Base-by-base conservation (phyloP, 1,284 basidiomycete species). In the Omphalotus olearius region DNA sequence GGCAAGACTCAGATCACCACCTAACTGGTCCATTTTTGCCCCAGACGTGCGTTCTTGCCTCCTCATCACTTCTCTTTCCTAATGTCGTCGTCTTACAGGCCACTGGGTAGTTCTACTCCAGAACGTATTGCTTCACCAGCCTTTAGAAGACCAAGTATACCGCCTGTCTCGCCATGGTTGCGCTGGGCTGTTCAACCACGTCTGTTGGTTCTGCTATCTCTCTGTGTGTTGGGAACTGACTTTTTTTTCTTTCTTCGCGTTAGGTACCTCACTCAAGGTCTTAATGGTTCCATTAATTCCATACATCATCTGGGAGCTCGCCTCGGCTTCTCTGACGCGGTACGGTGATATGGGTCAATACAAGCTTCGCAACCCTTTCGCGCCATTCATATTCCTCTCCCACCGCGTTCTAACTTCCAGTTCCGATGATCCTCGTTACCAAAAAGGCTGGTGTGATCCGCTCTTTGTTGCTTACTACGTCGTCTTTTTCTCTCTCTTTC, bases 401-500 rank as follows among this genome's bases (percentile, higher is more conserved):
- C 75, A 94, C 61, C 78, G 67, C 16, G 60, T 88, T 26, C 73
- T 83, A 6, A 72, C 76, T 13, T 83, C 82, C 0, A 59, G 75
- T 4, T 66, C 70, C 6, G 71, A 74, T 6, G 78, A 83, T 56
- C 75, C 79, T 0, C 80, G 80, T 40, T 97, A 93, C 64, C 75
- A 73, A 38, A 97, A 96, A 68, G 82, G 85, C 16, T 86, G 82
- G 60, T 69, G 79, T 60, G 97, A 99, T 66, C 60, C 96, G 6
- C 66, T 79, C 16, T 99, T 99, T 70, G 66, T 98, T 44, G 78
- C 78, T 2, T 98, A 93, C 69, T 81, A 97, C 67, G 77, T 98
- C 66, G 74, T 99, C 40, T 87, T 98, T 60, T 99, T 91, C 72
- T 96, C 93, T 1, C 92, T 94, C 66, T 64, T 97, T 28, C 85